phyloP scores from a whole-genome alignment of 345 rosid species.

The Syzygium aqueum region DNA sequence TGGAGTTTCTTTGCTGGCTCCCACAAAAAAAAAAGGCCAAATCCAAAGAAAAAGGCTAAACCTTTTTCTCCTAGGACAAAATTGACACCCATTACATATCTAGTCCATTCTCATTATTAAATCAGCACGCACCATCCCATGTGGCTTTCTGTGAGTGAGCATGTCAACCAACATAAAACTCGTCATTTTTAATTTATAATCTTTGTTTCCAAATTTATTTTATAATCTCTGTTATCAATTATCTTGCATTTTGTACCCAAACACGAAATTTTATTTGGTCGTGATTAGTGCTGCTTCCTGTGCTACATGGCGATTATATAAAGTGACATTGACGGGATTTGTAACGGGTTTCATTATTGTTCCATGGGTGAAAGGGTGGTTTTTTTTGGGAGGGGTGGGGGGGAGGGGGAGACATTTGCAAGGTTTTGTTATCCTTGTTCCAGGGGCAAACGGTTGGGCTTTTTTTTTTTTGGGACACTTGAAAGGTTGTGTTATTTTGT shows the following conservation, averaged over 20 bases:
- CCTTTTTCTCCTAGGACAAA: neutral
- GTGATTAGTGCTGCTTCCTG: neutral
- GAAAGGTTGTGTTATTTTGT: neutral
- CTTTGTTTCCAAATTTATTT: neutral
- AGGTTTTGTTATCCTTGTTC: neutral
- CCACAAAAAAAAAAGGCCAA: neutral
- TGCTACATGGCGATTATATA: neutral
- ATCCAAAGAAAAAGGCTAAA: neutral
- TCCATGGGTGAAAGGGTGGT: neutral
- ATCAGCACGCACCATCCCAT: neutral
- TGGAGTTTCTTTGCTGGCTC: neutral
- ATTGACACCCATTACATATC: neutral
- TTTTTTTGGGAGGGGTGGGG: neutral
- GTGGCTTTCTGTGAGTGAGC: neutral
- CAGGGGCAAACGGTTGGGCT: neutral
- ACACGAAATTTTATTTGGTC: neutral
- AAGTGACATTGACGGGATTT: neutral
- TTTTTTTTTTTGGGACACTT: neutral
- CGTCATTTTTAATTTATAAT: neutral
- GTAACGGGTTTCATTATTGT: neutral
- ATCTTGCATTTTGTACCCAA: neutral
- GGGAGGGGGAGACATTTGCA: neutral
- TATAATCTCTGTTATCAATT: neutral
- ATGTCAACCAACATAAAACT: neutral
- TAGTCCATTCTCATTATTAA: neutral